These are phyloP conservation scores for Rhododendron ovatum DNA, from an alignment of 148 eudicot genomes.

Conservation along the genomic window DNA sequence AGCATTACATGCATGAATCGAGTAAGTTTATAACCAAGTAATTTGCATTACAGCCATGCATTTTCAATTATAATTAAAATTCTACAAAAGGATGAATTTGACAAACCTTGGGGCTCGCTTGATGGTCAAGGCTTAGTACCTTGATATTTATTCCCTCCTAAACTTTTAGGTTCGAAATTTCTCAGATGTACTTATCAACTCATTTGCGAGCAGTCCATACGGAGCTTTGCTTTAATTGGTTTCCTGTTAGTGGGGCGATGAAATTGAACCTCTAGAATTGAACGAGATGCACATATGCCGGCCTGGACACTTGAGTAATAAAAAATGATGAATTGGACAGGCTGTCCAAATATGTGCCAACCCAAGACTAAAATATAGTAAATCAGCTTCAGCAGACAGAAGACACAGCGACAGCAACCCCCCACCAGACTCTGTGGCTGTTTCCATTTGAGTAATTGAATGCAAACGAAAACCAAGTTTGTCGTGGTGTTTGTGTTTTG, in stretches of 20 bases:
- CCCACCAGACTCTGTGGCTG: neutral
- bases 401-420: slow-evolving; percentile 1
- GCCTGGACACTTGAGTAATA: no score
- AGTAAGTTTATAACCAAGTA: neutral
- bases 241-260: no score
- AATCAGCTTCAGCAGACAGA: neutral
- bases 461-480: neutral
- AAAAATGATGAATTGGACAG: neutral
- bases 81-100: neutral
- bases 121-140: neutral
- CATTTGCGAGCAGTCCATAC: neutral
- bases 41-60: neutral
- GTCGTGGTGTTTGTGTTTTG: neutral
- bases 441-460: neutral
- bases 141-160: no score
- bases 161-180: no score
- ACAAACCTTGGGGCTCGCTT: no score
- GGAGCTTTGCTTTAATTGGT: no score
- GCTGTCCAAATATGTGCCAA: neutral
- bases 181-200: neutral
- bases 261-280: no score
- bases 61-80: neutral
- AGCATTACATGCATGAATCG: neutral
- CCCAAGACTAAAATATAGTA: neutral
- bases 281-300: neutral